A percentile compares a stretch with the other conserved stretches of the same genome.
Evolutionary conservation across 1,139 yeast species (phyloP).

Genomic region (Pneumocystis sp.): DNA sequence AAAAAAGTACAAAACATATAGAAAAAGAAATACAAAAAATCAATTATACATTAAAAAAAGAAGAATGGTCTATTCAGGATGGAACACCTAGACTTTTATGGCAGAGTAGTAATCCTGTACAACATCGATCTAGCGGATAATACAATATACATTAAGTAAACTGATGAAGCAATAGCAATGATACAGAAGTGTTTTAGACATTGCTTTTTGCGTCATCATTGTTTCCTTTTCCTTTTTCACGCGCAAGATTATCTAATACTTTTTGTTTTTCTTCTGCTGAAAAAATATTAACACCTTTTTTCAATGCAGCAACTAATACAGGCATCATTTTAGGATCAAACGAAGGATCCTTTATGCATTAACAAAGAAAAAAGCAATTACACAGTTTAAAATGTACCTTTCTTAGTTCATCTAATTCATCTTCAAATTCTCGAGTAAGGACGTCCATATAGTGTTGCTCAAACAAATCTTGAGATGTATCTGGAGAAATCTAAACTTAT

Average conservation of each 20-base stretch:
- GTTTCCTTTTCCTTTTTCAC: not conserved
- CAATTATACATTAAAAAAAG: not conserved
- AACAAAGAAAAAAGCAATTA: not conserved
- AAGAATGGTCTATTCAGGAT: not conserved
- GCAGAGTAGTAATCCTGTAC: not conserved
- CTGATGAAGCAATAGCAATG: not conserved
- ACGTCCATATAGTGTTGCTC: not conserved
- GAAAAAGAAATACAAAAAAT: not conserved
- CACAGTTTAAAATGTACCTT: not conserved
- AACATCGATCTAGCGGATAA: not conserved
- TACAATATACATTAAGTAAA: not conserved
- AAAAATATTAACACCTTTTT: constrained; percentile 1
- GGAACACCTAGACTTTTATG: not conserved
- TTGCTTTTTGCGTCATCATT: not conserved
- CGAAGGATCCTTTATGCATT: not conserved
- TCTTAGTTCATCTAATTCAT: not conserved
- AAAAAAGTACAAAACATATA: not conserved
- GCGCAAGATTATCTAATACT: not conserved
- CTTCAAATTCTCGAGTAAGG: not conserved
- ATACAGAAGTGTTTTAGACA: not conserved
- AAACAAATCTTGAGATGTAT: not conserved
- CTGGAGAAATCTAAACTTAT: not conserved
- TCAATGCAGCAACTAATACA: not conserved
- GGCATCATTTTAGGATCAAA: not conserved
- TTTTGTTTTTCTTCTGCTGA: not conserved